Evolutionary conservation across 2,329 filamentous ascomycete genomes (phyloP).

Genomic region (Clarireedia homoeocarpa): DNA sequence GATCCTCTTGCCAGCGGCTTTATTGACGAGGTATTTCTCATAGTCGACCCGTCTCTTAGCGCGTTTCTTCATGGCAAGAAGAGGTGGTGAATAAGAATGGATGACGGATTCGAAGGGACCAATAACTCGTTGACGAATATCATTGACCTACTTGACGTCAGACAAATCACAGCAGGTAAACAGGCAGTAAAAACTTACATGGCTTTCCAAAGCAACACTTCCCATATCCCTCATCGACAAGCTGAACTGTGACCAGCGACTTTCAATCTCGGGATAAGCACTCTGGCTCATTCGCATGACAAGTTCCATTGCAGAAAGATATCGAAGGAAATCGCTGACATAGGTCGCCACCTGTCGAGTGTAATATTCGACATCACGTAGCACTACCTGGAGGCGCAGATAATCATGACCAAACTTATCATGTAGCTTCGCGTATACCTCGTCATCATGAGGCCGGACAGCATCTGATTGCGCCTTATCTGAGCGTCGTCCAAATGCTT

Average conservation of each 20-base stretch:
- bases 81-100: slow-evolving; percentile 73
- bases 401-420: slow-evolving; percentile 90
- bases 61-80: slow-evolving; percentile 86
- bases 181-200: slow-evolving; percentile 46
- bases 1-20: slow-evolving; percentile 73
- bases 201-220: slow-evolving; percentile 73
- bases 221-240: slow-evolving; percentile 81
- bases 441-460: slow-evolving; percentile 65
- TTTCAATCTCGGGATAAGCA: slow-evolving; percentile 76
- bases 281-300: slow-evolving; percentile 73
- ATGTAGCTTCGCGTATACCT: slow-evolving; percentile 69
- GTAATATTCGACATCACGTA: slow-evolving; percentile 86
- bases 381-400: slow-evolving; percentile 80
- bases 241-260: slow-evolving; percentile 89
- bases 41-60: slow-evolving; percentile 89
- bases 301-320: slow-evolving; percentile 73
- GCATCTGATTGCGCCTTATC: slow-evolving; percentile 53
- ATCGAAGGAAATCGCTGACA: slow-evolving; percentile 72
- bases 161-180: background rate
- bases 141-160: slow-evolving; percentile 38
- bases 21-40: slow-evolving; percentile 69
- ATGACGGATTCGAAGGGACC: slow-evolving; percentile 75
- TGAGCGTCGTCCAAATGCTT: slow-evolving; percentile 74
- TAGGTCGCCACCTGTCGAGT: slow-evolving; percentile 73
- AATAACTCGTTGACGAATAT: slow-evolving; percentile 75